Conservation (phyloP, 257 asterid genomes). For the Nicotiana tabacum region DNA sequence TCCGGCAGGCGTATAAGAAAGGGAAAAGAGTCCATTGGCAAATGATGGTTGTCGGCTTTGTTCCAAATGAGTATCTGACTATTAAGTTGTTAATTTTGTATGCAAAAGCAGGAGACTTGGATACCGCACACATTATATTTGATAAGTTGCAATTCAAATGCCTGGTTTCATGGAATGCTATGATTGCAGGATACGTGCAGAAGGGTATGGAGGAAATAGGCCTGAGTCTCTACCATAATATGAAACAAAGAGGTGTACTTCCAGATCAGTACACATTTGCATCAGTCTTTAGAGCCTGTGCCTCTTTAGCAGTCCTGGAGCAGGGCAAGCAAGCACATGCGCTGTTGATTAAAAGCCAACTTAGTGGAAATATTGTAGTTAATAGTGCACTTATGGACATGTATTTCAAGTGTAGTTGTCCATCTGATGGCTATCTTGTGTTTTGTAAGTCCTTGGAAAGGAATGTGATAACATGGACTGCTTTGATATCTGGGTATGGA, state of each 20-base stretch:
- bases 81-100: slow-evolving; percentile 73
- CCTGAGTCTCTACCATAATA: slow-evolving; percentile 52
- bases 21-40: slow-evolving; percentile 91
- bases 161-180: slow-evolving; percentile 77
- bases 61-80: slow-evolving; percentile 63
- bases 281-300: slow-evolving; percentile 88
- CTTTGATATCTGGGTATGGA: slow-evolving; percentile 87
- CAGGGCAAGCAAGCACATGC: slow-evolving; percentile 87
- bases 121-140: slow-evolving; percentile 53
- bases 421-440: slow-evolving; percentile 54
- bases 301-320: slow-evolving; percentile 73
- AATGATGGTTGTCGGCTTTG: slow-evolving; percentile 64
- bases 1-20: slow-evolving; percentile 53
- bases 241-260: slow-evolving; percentile 58
- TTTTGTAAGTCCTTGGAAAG: slow-evolving; percentile 58
- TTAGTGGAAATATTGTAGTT: slow-evolving; percentile 56
- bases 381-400: slow-evolving; percentile 86
- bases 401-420: slow-evolving; percentile 96
- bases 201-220: slow-evolving; percentile 71
- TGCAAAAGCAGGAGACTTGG: slow-evolving; percentile 74
- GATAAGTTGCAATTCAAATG: slow-evolving; percentile 38
- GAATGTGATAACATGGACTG: slow-evolving; percentile 82
- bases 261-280: slow-evolving; percentile 91
- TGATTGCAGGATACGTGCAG: slow-evolving; percentile 84
- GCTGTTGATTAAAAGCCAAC: slow-evolving; percentile 58